Evolutionary conservation across 768 basidiomycete genomes (phyloP).

Genomic region (Mycena maculata): DNA sequence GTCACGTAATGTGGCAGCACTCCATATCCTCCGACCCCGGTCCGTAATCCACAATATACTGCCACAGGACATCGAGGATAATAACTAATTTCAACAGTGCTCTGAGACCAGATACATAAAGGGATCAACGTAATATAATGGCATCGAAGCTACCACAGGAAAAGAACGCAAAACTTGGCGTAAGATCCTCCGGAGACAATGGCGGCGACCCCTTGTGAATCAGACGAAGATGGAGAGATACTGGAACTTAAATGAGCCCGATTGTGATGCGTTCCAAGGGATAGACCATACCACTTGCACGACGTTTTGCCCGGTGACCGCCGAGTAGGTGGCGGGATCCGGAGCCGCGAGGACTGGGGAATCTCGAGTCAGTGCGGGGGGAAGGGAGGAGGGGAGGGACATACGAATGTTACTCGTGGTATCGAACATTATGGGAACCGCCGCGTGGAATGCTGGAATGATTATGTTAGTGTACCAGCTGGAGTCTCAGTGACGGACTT

Average conservation of each 20-base stretch:
- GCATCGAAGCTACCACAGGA: too few relatives aligned
- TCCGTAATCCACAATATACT: too few relatives aligned
- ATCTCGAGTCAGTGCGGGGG: conserved; percentile 4
- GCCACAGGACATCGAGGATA: too few relatives aligned
- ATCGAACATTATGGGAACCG: conserved; percentile 6
- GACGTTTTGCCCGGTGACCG: not conserved
- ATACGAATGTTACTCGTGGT: conserved; percentile 2
- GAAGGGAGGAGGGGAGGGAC: not conserved
- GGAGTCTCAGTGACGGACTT: not conserved
- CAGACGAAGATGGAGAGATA: conserved; percentile 1
- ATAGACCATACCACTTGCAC: conserved; percentile 1
- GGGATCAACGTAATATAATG: too few relatives aligned
- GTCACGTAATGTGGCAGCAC: too few relatives aligned
- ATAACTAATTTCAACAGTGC: too few relatives aligned
- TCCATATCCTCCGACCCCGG: too few relatives aligned
- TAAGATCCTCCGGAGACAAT: too few relatives aligned
- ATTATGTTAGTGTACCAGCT: conserved; percentile 3
- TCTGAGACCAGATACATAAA: too few relatives aligned
- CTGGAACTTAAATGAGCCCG: conserved; percentile 10
- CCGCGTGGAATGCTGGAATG: not conserved
- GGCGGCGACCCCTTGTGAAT: not conserved
- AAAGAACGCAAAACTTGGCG: not conserved
- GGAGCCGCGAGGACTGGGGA: conserved; percentile 3
- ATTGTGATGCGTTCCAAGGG: not conserved
- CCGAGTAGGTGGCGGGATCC: not conserved